phyloP scores from a whole-genome alignment of 495 filamentous ascomycete genomes.

The Tuber umbilicatum region DNA sequence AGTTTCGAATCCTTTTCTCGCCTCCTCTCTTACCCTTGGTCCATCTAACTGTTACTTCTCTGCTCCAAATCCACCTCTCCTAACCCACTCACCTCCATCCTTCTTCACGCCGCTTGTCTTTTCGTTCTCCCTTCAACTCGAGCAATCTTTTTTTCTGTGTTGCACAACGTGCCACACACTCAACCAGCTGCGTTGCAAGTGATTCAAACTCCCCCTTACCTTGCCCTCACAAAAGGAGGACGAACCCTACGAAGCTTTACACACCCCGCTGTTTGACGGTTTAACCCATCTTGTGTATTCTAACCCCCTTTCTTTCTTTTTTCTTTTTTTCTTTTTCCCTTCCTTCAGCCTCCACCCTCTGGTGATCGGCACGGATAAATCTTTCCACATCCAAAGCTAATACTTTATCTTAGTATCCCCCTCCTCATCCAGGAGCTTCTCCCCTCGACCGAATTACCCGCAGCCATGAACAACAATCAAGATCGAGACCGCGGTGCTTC shows the following conservation, averaged over 20 bases:
- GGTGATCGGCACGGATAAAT: neutral
- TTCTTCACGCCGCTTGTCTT: constrained; percentile 26
- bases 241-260: constrained; percentile 32
- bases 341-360: neutral
- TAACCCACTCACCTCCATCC: constrained; percentile 32
- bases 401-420: neutral
- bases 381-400: neutral
- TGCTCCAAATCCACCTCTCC: constrained; percentile 24
- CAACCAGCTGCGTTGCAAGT: neutral
- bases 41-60: neutral
- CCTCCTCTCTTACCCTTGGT: neutral
- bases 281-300: constrained; percentile 31
- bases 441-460: constrained; percentile 61
- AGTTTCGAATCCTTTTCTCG: neutral
- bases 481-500: constrained; percentile 60
- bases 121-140: constrained; percentile 16
- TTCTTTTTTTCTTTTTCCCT: neutral
- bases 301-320: neutral
- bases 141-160: constrained; percentile 30
- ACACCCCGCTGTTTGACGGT: constrained; percentile 42
- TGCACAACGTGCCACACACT: neutral
- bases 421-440: constrained; percentile 30
- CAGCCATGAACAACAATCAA: constrained; percentile 62
- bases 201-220: neutral
- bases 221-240: constrained; percentile 28